Evolutionary conservation across 2,329 filamentous ascomycete species (phyloP).

Genomic region (Neofusicoccum parvum): DNA sequence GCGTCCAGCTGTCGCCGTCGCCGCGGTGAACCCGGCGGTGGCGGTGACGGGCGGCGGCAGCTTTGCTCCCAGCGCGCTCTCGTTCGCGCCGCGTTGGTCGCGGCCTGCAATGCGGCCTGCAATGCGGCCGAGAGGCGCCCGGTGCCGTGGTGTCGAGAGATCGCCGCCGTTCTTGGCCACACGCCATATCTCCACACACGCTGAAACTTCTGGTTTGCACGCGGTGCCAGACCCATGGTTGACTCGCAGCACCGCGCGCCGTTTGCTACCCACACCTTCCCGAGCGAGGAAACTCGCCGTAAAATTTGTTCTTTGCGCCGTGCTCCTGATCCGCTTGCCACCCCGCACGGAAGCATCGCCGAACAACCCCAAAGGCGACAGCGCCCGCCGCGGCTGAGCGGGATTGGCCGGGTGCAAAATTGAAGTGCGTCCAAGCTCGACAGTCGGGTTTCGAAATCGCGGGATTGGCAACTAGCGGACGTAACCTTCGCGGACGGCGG

Average conservation of each 20-base stretch:
- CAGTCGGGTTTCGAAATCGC: background rate
- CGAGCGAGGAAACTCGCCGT: background rate
- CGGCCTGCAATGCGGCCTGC: background rate
- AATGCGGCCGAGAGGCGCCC: background rate
- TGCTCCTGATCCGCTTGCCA: slow-evolving; percentile 2
- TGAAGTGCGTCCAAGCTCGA: background rate
- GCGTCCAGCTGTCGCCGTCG: background rate
- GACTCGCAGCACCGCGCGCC: background rate
- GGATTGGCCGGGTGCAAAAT: background rate
- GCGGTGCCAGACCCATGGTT: background rate
- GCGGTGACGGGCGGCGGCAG: no score
- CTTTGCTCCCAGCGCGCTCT: no score
- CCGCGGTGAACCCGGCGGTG: background rate
- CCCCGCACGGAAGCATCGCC: background rate
- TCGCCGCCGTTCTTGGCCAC: background rate
- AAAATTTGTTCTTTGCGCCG: background rate
- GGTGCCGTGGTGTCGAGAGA: background rate
- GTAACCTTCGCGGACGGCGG: background rate
- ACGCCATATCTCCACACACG: background rate
- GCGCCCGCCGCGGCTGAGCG: background rate
- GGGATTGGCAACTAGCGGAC: background rate
- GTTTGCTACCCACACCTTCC: background rate
- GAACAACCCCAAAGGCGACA: no score
- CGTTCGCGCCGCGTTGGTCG: background rate
- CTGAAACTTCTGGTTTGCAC: background rate